Conservation (phyloP, 148 eudicot species). For the Chenopodium formosanum region DNA sequence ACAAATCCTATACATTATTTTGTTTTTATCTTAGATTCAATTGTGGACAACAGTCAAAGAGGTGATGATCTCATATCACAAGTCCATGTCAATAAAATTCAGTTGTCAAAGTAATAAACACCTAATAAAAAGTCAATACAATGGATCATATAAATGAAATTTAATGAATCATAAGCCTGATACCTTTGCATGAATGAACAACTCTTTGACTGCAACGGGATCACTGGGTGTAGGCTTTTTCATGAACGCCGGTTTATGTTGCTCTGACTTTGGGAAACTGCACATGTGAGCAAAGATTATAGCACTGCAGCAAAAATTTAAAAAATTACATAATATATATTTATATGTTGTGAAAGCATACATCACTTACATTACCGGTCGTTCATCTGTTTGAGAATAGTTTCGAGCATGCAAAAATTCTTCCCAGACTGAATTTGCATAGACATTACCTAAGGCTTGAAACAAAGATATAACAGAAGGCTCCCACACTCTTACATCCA, state of each 20-base stretch:
- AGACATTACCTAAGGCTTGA: constrained; percentile 82
- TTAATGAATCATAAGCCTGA: not conserved
- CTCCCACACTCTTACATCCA: constrained; percentile 98
- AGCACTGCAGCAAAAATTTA: not conserved
- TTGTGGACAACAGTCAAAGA: not conserved
- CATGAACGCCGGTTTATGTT: constrained; percentile 65
- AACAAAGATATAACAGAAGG: constrained; percentile 81
- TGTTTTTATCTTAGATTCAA: not conserved
- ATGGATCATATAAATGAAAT: not conserved
- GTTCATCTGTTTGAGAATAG: constrained; percentile 56
- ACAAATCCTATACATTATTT: not conserved
- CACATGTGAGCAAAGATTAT: constrained; percentile 21
- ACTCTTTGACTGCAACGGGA: constrained; percentile 72
- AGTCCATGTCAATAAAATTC: not conserved
- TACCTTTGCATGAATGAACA: constrained; percentile 96
- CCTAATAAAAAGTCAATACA: not conserved
- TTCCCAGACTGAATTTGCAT: constrained; percentile 92
- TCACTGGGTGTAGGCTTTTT: constrained; percentile 62
- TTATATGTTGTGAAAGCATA: not conserved
- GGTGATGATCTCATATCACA: not conserved
- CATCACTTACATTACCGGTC: constrained; percentile 67
- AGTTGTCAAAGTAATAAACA: not conserved
- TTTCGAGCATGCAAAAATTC: constrained; percentile 61
- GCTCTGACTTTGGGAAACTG: constrained; percentile 69
- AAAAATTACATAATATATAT: not conserved